phyloP scores from a whole-genome alignment of 306 rosid species.

The Canavalia ensiformis region DNA sequence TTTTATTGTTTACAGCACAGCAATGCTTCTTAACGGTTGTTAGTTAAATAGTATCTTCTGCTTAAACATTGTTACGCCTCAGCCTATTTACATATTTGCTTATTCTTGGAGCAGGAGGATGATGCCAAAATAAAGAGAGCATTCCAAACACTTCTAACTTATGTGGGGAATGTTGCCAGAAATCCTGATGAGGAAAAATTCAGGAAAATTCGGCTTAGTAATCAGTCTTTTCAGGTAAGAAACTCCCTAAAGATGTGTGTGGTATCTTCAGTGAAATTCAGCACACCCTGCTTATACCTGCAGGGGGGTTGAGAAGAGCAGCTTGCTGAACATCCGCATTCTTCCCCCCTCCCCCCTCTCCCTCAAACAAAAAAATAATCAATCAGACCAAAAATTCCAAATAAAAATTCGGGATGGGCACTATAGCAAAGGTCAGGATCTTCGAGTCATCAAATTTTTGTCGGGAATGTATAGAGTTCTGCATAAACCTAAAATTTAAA shows the following conservation, averaged over 20 bases:
- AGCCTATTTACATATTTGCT: constrained; percentile 13
- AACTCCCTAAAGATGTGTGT: neutral
- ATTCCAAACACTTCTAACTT: constrained; percentile 78
- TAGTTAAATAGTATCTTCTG: constrained; percentile 15
- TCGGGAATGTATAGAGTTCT: constrained; percentile 32
- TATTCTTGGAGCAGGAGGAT: constrained; percentile 68
- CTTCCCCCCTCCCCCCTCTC: neutral
- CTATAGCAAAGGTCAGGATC: neutral
- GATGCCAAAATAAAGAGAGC: constrained; percentile 75
- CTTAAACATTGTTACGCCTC: neutral
- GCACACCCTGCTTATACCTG: neutral
- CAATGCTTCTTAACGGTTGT: neutral
- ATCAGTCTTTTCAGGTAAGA: constrained; percentile 78
- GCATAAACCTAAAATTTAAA: neutral
- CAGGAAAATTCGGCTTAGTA: constrained; percentile 82
- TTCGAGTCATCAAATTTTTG: neutral
- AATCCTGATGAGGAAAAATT: constrained; percentile 84
- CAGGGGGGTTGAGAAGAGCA: neutral
- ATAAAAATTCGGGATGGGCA: neutral
- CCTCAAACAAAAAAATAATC: neutral
- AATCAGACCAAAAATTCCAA: neutral
- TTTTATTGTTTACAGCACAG: neutral
- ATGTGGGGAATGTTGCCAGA: constrained; percentile 82
- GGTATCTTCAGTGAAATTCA: constrained; percentile 18
- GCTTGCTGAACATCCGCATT: neutral